Conservation (phyloP, 108 stramenopile species). For the Nannochloropsis oceanica region DNA sequence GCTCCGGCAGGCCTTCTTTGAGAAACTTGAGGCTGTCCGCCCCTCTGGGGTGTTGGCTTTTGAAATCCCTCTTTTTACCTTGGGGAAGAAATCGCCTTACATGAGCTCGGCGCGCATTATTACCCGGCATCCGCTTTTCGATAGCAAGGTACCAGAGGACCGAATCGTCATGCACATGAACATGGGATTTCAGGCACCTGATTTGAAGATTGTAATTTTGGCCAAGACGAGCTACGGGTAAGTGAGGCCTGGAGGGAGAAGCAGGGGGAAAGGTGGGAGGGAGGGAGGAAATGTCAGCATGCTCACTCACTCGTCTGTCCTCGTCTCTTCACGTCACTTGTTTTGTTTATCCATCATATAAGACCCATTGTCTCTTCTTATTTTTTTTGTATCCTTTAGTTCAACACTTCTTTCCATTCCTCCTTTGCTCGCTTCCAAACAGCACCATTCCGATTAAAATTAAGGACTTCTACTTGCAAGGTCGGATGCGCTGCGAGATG, state of each 20-base stretch:
- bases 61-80: not conserved
- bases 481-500: not conserved
- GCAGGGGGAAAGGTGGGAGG: not conserved
- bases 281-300: no score
- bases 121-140: not conserved
- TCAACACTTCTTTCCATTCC: not conserved
- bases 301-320: no score
- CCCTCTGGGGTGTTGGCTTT: not conserved
- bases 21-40: not conserved
- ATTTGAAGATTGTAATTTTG: not conserved
- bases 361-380: no score
- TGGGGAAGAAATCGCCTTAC: not conserved
- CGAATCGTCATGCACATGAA: not conserved
- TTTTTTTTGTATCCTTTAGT: no score
- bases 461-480: not conserved
- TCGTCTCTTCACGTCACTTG: no score
- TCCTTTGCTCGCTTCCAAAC: not conserved
- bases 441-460: not conserved
- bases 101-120: not conserved
- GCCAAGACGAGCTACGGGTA: not conserved
- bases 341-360: no score
- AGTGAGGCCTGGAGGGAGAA: not conserved
- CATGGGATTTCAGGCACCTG: not conserved
- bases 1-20: not conserved
- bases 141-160: not conserved